Percentiles rank a stretch among this genome's conserved stretches.
Evolutionary conservation across 805 yeast species (phyloP).

Genomic region (Priceomyces haplophilus): DNA sequence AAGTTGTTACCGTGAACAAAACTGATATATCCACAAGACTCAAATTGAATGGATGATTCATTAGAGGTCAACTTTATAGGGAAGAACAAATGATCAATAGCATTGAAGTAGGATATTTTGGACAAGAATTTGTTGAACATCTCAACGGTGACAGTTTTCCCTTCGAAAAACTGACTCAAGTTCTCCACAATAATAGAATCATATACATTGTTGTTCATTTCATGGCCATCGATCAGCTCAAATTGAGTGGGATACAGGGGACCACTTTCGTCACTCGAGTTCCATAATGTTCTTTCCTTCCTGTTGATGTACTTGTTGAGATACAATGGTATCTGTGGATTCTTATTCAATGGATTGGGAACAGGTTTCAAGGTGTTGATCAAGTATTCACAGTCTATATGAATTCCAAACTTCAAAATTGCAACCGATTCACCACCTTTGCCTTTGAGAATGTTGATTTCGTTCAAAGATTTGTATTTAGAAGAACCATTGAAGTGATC

Average conservation of each 20-base stretch:
- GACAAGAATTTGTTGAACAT: conserved; percentile 34
- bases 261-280: conserved; percentile 7
- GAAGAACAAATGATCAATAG: conserved; percentile 49
- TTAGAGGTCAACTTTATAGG: conserved; percentile 38
- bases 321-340: conserved; percentile 35
- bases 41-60: conserved; percentile 17
- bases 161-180: conserved; percentile 52
- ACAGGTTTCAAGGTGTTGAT: conserved; percentile 15
- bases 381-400: conserved; percentile 32
- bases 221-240: conserved; percentile 6
- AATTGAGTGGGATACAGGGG: not conserved
- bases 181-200: conserved; percentile 37
- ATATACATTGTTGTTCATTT: conserved; percentile 14
- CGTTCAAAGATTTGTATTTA: conserved; percentile 17
- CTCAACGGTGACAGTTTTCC: conserved; percentile 39
- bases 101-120: conserved; percentile 46
- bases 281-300: conserved; percentile 53
- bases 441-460: conserved; percentile 20
- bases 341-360: conserved; percentile 24
- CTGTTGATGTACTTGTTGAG: conserved; percentile 66
- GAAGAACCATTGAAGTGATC: conserved; percentile 18
- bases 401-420: conserved; percentile 30
- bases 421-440: conserved; percentile 23
- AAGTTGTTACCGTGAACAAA: conserved; percentile 23
- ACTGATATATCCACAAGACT: conserved; percentile 55